Base-by-base conservation (phyloP, 1,139 yeast species). In the Suhomyces atakaporum region DNA sequence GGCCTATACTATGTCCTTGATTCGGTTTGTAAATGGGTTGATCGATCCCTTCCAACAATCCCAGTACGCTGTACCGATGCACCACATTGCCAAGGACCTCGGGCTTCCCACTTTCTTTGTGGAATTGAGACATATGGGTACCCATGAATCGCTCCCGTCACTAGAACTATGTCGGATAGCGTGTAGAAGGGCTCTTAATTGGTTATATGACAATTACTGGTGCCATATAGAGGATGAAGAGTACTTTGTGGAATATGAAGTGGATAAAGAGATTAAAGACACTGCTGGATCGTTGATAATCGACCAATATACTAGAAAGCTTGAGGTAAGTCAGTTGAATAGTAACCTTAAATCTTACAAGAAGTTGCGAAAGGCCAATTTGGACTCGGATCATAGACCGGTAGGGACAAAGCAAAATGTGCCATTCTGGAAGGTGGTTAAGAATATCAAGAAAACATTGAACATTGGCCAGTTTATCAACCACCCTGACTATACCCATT, bases 1-100 rank as follows among this genome's bases (percentile, higher is more conserved):
- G 44, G 69, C 84, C 2, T 82, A 84, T 47, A 68, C 95, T 0
- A 83, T 87, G 88, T 80, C 92, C 0, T 51, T 92, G 7, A 81
- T 89, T 18, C 66, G 96, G 40, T 89, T 92, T 63, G 97, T 92
- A 15, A 94, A 92, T 59, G 97, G 97, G 1, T 62, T 89, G 18
- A 62, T 94, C 28, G 99, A 94, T 54, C 95, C 95, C 0, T 75
- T 76, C 32, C 98, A 92, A 57, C 87, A 82, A 50, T 78, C 90
- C 0, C 77, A 73, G 36, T 84, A 68, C 53, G 96, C 96, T 0
- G 75, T 85, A 14, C 92, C 97, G 2, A 65, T 92, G 50, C 84
- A 84, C 46, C 71, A 74, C 5, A 62, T 92, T 21, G 98, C 98
- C 0, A 75, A 68, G 36, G 72, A 75, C 27, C 62, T 87, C 15